phyloP scores from a whole-genome alignment of 768 basidiomycete genomes.

The Xerocomellus chrysenteron region DNA sequence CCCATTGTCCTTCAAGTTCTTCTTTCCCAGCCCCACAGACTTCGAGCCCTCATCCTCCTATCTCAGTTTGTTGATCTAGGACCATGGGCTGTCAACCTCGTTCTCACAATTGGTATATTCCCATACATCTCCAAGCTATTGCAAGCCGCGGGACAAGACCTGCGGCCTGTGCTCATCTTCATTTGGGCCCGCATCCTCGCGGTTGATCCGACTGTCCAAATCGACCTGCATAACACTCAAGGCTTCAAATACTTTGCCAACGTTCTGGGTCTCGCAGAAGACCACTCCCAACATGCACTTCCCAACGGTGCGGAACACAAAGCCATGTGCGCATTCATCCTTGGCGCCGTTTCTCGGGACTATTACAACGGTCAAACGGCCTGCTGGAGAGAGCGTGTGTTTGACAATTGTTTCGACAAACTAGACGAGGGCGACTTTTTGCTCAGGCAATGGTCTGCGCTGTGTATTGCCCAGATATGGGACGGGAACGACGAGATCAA shows the following conservation, averaged over 20 bases:
- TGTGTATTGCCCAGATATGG: slow-evolving; percentile 96
- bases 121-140: slow-evolving; percentile 97
- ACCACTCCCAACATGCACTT: slow-evolving; percentile 53
- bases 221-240: slow-evolving; percentile 77
- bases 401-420: slow-evolving; percentile 82
- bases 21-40: slow-evolving; percentile 92
- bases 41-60: slow-evolving; percentile 91
- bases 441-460: slow-evolving; percentile 88
- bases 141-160: slow-evolving; percentile 90
- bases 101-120: slow-evolving; percentile 95
- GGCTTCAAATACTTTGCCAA: slow-evolving; percentile 86
- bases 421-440: slow-evolving; percentile 90
- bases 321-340: slow-evolving; percentile 98
- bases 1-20: slow-evolving; percentile 98
- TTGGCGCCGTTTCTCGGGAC: slow-evolving; percentile 86
- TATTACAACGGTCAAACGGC: slow-evolving; percentile 85
- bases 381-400: slow-evolving; percentile 77
- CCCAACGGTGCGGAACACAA: slow-evolving; percentile 95
- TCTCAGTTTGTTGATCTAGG: slow-evolving; percentile 98
- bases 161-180: slow-evolving; percentile 97
- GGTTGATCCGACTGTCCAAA: slow-evolving; percentile 91
- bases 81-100: slow-evolving; percentile 97
- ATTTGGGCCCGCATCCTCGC: slow-evolving; percentile 98
- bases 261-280: slow-evolving; percentile 68
- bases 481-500: slow-evolving; percentile 90